These are phyloP conservation scores for Ascochyta rabiei DNA, from an alignment of 2,329 filamentous ascomycete genomes.

Conservation along the genomic window DNA sequence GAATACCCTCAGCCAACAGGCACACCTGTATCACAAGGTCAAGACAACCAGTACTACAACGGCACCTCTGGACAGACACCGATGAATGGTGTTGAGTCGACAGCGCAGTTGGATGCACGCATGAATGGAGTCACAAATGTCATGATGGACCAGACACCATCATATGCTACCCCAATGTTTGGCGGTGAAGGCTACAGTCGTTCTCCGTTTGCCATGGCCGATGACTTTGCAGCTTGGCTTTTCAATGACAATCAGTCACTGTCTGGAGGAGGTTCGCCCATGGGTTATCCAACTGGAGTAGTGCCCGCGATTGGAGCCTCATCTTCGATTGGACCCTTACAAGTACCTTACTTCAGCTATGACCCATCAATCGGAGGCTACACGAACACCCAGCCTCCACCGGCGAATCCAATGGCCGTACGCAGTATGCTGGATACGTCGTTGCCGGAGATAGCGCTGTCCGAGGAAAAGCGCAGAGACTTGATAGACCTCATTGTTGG, in stretches of 20 bases:
- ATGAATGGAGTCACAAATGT: slow-evolving; percentile 47
- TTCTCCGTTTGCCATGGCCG: slow-evolving; percentile 85
- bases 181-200: slow-evolving; percentile 82
- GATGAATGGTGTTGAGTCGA: slow-evolving; percentile 48
- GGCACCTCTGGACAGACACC: slow-evolving; percentile 42
- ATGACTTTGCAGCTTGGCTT: slow-evolving; percentile 84
- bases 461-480: slow-evolving; percentile 84
- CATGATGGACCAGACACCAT: slow-evolving; percentile 53
- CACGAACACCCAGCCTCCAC: slow-evolving; percentile 57
- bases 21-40: slow-evolving; percentile 46
- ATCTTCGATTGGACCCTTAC: slow-evolving; percentile 51
- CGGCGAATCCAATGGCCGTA: slow-evolving; percentile 86
- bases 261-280: slow-evolving; percentile 45
- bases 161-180: slow-evolving; percentile 82
- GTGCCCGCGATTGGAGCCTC: slow-evolving; percentile 49
- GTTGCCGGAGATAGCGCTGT: slow-evolving; percentile 78
- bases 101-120: slow-evolving; percentile 39
- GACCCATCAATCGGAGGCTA: slow-evolving; percentile 57
- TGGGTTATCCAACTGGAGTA: slow-evolving; percentile 41
- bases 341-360: slow-evolving; percentile 58
- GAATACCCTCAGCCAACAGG: slow-evolving; percentile 52
- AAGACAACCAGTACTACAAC: slow-evolving; percentile 47
- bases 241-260: slow-evolving; percentile 71
- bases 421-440: slow-evolving; percentile 83
- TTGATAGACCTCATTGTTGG: slow-evolving; percentile 81